phyloP scores from a whole-genome alignment of 495 filamentous ascomycete genomes.

The Gamarada debralockiae region DNA sequence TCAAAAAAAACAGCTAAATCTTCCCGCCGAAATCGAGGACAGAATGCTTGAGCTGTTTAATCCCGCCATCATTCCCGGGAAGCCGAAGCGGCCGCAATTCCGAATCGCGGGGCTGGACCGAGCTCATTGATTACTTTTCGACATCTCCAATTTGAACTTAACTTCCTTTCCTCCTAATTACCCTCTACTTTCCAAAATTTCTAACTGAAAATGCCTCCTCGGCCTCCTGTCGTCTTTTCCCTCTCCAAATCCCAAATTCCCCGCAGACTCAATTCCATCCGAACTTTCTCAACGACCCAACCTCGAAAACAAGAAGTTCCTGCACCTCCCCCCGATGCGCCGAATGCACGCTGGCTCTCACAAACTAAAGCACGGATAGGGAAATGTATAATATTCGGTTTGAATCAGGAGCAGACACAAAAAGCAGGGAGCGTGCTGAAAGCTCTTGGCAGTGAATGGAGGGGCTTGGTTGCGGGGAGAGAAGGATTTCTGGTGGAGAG shows the following conservation, averaged over 20 bases:
- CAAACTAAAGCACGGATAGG: conserved; percentile 72
- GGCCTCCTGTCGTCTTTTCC: neutral
- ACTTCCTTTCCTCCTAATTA: neutral
- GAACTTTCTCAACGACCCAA: neutral
- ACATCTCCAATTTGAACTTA: too few relatives aligned
- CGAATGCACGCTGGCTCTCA: conserved; percentile 60
- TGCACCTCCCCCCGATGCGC: conserved; percentile 25
- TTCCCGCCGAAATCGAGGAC: too few relatives aligned
- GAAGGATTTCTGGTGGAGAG: conserved; percentile 77
- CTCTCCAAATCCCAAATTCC: too few relatives aligned
- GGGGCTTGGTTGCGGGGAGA: conserved; percentile 67
- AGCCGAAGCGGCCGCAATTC: too few relatives aligned
- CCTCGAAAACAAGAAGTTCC: neutral
- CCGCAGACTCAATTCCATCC: too few relatives aligned
- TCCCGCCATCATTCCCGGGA: too few relatives aligned
- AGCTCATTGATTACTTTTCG: too few relatives aligned
- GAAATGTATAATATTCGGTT: conserved; percentile 78
- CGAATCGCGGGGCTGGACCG: too few relatives aligned
- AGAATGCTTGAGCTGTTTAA: too few relatives aligned
- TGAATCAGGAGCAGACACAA: conserved; percentile 53
- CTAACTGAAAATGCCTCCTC: neutral
- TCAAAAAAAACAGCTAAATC: too few relatives aligned
- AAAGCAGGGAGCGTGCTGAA: conserved; percentile 59
- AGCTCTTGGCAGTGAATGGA: conserved; percentile 70
- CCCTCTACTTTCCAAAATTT: neutral